Base-by-base conservation (phyloP, 192 early-diverging fungal genomes). In the Dimargaris cristalligena region DNA sequence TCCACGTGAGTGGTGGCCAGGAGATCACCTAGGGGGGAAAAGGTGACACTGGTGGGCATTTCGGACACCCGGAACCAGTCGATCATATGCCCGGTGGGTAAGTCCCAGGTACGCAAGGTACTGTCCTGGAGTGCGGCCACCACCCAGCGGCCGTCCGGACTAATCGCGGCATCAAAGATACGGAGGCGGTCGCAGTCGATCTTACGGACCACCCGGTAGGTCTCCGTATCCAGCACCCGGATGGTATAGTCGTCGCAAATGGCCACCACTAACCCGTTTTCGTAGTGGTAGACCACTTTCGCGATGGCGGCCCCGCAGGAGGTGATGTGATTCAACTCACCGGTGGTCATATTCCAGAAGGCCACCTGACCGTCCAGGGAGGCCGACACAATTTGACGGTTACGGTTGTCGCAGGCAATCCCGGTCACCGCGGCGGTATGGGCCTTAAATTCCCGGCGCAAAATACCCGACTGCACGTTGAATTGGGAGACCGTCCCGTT, bases 81-180 rank as follows among this genome's bases (percentile, higher is more conserved):
- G 34, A 99, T 78, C 78, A 89, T 71, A 52, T 87, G 75, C 8
- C 91, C 92, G 0, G 89, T 86, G 9, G 94, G 92, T 54, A 99
- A 67, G 71, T 99, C 96, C 94, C 93, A 99, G 1, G 92, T 92
- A 56, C 92, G 80, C 45, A 99, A 75, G 4, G 85, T 92, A 44
- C 79, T 72, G 76, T 99, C 96, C 52, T 89, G 71, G 18, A 85
- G 83, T 10, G 77, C 59, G 2, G 88, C 86, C 29, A 97, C 78
- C 8, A 99, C 71, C 89, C 89, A 89, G 51, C 94, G 81, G 48
- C 87, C 88, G 69, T 99, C 94, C 16, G 86, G 86, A 64, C 83
- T 91, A 65, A 96, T 91, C 11, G 84, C 77, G 84, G 59, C 46
- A 62, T 94, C 89, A 14, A 89, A 86, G 56, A 99, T 90, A 29